Percentiles rank a stretch among this genome's conserved stretches.
phyloP scores from a whole-genome alignment of 140 eudicot genomes.

The Bidens hawaiensis region DNA sequence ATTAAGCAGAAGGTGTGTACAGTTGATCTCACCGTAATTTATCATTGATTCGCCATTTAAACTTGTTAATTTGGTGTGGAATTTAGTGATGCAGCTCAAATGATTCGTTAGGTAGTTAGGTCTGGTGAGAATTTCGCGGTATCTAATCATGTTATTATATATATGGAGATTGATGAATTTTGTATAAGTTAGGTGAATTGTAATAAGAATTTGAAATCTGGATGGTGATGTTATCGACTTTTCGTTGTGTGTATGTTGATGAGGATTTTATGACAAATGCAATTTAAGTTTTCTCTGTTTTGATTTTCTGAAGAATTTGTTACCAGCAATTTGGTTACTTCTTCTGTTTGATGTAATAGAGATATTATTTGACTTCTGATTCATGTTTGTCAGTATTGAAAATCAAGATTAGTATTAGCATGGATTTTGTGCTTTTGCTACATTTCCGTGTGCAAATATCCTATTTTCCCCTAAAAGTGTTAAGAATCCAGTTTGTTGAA shows the following conservation, averaged over 20 bases:
- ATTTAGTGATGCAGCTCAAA: neutral
- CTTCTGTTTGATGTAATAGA: neutral
- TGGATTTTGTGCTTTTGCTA: neutral
- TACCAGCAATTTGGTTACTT: neutral
- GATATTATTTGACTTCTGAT: neutral
- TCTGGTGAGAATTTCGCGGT: neutral
- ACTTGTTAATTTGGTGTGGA: neutral
- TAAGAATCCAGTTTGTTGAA: neutral
- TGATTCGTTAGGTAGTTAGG: too few relatives aligned
- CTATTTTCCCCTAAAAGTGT: neutral
- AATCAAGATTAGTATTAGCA: neutral
- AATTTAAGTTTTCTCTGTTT: neutral
- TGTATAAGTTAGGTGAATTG: constrained; percentile 3
- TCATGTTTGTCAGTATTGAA: neutral
- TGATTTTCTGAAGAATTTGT: neutral
- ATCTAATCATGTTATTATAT: neutral
- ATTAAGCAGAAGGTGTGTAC: constrained; percentile 5
- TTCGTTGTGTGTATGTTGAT: neutral
- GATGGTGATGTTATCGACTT: neutral
- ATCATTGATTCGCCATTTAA: neutral
- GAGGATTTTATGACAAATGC: neutral
- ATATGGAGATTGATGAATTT: neutral
- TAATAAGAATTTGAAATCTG: constrained; percentile 7
- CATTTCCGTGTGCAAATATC: neutral
- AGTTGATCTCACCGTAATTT: neutral